Evolutionary conservation across 2,329 filamentous ascomycete genomes (phyloP).

Genomic region (Metarhizium robertsii): DNA sequence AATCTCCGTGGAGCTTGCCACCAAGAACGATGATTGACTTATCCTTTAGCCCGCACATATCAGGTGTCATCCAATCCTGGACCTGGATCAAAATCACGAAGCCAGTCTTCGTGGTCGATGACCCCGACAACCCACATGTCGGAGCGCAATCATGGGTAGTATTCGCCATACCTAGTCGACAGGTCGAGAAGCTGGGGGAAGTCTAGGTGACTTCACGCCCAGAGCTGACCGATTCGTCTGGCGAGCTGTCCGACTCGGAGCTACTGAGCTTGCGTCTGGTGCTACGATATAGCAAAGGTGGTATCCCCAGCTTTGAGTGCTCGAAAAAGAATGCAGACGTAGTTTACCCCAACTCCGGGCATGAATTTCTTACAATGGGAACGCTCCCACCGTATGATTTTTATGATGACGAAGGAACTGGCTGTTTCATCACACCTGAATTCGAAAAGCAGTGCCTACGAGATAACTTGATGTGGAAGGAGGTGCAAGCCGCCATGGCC

Average conservation of each 20-base stretch:
- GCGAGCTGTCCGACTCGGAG: not conserved
- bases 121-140: not conserved
- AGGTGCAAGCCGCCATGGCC: constrained; percentile 12
- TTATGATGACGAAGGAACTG: not conserved
- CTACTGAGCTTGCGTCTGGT: constrained; percentile 9
- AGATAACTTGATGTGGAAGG: constrained; percentile 9
- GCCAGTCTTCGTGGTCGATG: not conserved
- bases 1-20: too few relatives aligned
- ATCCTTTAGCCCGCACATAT: not conserved
- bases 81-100: not conserved
- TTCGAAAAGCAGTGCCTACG: constrained; percentile 4
- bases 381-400: not conserved
- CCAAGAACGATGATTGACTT: not conserved
- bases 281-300: constrained; percentile 12
- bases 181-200: not conserved
- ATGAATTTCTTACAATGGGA: not conserved
- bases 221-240: not conserved
- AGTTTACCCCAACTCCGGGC: not conserved
- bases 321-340: constrained; percentile 3
- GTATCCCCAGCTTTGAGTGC: constrained; percentile 13
- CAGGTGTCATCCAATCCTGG: not conserved
- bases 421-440: not conserved
- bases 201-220: not conserved
- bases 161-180: not conserved
- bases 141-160: not conserved